Percentiles rank a stretch among this genome's conserved stretches.
Evolutionary conservation across 163 green algal genomes (phyloP).

Genomic region (Chlorella variabilis): DNA sequence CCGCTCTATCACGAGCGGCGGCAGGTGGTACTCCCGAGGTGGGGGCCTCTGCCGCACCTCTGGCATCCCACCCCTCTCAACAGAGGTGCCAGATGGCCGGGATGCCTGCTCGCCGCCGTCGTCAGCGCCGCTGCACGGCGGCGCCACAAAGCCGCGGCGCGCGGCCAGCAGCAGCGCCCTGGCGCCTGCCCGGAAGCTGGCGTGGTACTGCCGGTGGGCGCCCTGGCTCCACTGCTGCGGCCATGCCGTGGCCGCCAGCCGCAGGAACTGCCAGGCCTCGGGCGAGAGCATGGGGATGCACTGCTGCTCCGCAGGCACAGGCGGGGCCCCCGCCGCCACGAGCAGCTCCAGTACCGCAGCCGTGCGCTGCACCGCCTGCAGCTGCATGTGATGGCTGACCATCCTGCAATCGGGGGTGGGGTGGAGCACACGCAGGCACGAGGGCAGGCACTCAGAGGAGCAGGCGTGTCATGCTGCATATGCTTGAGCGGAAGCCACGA

Average conservation of each 20-base stretch:
- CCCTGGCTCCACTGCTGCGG: background rate
- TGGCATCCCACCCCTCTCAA: background rate
- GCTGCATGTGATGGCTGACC: background rate
- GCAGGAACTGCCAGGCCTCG: background rate
- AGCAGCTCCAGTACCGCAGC: background rate
- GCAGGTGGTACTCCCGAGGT: background rate
- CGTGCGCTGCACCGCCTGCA: background rate
- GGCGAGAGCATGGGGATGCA: background rate
- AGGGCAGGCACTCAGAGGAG: background rate
- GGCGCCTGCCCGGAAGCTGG: background rate
- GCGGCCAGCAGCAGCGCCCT: slow-evolving; percentile 4
- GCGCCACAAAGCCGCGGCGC: background rate
- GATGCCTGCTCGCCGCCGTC: no score
- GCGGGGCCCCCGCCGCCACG: background rate
- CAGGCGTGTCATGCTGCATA: background rate
- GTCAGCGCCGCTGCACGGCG: background rate
- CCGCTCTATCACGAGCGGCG: background rate
- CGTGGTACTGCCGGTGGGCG: background rate
- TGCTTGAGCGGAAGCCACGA: background rate
- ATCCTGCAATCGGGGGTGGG: background rate
- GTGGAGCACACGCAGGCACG: background rate
- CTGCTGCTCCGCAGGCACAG: background rate
- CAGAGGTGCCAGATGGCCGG: background rate
- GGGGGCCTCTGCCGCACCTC: background rate
- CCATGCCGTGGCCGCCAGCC: background rate